Base-by-base conservation (phyloP, 257 asterid species). In the Perilla frutescens region DNA sequence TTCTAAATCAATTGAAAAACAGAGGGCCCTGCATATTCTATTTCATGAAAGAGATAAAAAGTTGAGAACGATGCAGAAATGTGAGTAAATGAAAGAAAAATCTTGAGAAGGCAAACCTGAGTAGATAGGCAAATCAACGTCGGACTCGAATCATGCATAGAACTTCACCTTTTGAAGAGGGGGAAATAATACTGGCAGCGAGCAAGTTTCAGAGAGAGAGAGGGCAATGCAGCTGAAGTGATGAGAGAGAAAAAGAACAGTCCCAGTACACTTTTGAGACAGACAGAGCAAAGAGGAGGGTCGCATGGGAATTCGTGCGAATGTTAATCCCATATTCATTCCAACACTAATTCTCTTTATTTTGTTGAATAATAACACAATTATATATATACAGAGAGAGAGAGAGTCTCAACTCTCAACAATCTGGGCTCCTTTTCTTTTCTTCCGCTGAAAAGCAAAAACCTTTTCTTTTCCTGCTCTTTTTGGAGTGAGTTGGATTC, bases 231-330 rank as follows among this genome's bases (percentile, higher is more conserved):
- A 10, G 77, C 54, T 7, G 74, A 41, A 82, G 63, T 15, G 44
- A 78, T 43, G 81, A 68, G 47, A 61, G 68, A 58, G 60, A 66
- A 77, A 78, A 68, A 58, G 64, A 36, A 55, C 73, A 58, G 57
- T 68, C 36, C n/a, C 37, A 74, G 76, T 32, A 78, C 81, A 74
- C 84, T 60, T 69, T 36, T 64, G 40, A 40, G 32, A 4, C 39
- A 37, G 53, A 75, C 55, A 49, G 64, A 69, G 32, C 36, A 1
- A 48, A 54, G 40, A 31, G 51, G 70, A 49, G 68, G 40, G 36
- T 40, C 45, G 80, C 87, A 69, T 85, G 12, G 89, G 69, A 69
- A 77, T 77, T 75, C 68, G 92, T 77, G 96, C 47, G 26, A 66
- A 68, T 70, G 81, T 75, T 83, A 51, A 77, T 72, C 83, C 56